These are phyloP conservation scores for Cordyceps fumosorosea DNA, from an alignment of 2,329 filamentous ascomycete genomes.

Conservation along the genomic window DNA sequence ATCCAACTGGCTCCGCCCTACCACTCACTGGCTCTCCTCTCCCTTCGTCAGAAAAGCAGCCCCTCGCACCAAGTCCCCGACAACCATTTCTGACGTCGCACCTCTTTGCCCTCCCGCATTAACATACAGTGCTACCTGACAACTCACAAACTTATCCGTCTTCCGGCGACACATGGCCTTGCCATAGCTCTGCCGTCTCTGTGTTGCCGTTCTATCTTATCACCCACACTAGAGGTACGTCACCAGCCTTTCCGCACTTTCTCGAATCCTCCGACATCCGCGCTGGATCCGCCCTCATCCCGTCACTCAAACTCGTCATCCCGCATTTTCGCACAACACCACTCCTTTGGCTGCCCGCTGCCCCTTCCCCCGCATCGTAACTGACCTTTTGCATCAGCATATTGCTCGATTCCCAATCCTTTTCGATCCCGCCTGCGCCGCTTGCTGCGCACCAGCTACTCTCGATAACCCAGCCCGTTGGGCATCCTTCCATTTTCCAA, in stretches of 20 bases:
- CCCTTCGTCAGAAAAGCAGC: constrained; percentile 7
- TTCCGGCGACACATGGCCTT: constrained; percentile 5
- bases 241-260: neutral
- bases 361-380: neutral
- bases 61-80: constrained; percentile 5
- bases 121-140: neutral
- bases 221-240: constrained; percentile 2
- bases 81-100: constrained; percentile 5
- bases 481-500: constrained; percentile 14
- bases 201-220: neutral
- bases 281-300: neutral
- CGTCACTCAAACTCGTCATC: constrained; percentile 5
- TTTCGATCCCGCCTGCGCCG: neutral
- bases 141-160: neutral
- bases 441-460: constrained; percentile 3
- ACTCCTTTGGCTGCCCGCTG: neutral
- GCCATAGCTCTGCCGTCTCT: neutral
- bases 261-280: neutral
- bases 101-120: neutral
- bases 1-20: constrained; percentile 3
- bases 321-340: neutral
- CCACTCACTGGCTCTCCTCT: neutral
- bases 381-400: constrained; percentile 1
- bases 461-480: neutral
- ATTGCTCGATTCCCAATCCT: neutral